Conservation (phyloP, 2,329 filamentous ascomycete genomes). For the Ophiostoma perfectum region DNA sequence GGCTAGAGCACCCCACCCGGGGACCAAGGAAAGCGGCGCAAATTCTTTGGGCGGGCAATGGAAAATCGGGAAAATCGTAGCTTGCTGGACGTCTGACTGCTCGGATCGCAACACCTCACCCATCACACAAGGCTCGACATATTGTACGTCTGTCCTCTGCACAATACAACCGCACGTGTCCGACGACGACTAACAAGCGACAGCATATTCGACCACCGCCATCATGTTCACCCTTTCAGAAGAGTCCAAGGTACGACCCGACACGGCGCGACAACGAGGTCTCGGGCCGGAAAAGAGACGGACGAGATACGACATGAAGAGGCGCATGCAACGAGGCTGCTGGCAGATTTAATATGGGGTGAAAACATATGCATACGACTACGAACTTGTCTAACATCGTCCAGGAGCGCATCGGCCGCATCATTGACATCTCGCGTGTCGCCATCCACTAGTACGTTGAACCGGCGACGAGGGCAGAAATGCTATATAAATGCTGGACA, state of each 20-base stretch:
- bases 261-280: not conserved
- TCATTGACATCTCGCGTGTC: constrained; percentile 90
- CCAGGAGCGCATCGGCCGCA: constrained; percentile 93
- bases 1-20: not conserved
- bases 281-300: not conserved
- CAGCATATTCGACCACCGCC: constrained; percentile 25
- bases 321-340: not conserved
- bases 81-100: not conserved
- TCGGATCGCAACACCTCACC: not conserved
- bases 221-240: constrained; percentile 71
- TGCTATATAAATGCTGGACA: not conserved
- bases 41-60: not conserved
- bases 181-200: not conserved
- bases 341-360: no score
- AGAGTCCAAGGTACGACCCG: constrained; percentile 76
- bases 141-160: not conserved
- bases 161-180: not conserved
- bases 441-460: constrained; percentile 84
- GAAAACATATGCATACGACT: not conserved
- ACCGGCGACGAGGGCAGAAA: not conserved
- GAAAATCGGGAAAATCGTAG: not conserved
- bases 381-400: not conserved
- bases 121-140: not conserved
- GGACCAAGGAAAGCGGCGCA: constrained; percentile 9
- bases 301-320: not conserved